These are phyloP conservation scores for Symbiotaphrina buchneri DNA, from an alignment of 495 filamentous ascomycete genomes.

Conservation along the genomic window DNA sequence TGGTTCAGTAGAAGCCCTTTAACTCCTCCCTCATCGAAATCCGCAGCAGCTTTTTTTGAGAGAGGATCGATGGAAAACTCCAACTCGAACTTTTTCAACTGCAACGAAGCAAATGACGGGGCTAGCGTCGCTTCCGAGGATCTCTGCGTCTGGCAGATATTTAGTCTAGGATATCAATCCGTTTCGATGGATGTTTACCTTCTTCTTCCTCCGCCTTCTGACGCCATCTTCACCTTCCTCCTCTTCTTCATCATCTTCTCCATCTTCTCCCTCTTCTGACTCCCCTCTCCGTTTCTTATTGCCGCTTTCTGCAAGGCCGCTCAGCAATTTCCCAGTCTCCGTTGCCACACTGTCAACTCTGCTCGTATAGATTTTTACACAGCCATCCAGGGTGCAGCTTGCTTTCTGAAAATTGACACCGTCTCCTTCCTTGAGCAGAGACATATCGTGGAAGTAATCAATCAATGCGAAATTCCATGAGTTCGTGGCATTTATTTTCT, in stretches of 20 bases:
- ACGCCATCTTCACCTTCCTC: slow-evolving; percentile 57
- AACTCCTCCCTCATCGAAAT: slow-evolving; percentile 95
- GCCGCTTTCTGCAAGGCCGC: slow-evolving; percentile 79
- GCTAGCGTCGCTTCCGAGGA: slow-evolving; percentile 85
- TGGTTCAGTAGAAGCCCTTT: slow-evolving; percentile 93
- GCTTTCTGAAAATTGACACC: slow-evolving; percentile 97
- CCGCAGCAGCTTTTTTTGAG: slow-evolving; percentile 95
- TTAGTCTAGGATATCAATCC: background rate
- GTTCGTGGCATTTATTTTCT: slow-evolving; percentile 95
- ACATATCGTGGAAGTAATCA: slow-evolving; percentile 99
- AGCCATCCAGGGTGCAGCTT: slow-evolving; percentile 93
- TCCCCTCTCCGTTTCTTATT: slow-evolving; percentile 47
- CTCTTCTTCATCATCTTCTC: slow-evolving; percentile 46
- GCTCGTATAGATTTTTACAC: slow-evolving; percentile 98
- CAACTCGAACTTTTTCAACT: slow-evolving; percentile 91
- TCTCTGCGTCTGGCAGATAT: slow-evolving; percentile 29
- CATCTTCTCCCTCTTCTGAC: slow-evolving; percentile 35
- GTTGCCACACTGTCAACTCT: slow-evolving; percentile 95
- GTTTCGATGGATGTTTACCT: slow-evolving; percentile 19
- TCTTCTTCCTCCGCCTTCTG: slow-evolving; percentile 50
- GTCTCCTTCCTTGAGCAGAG: slow-evolving; percentile 83
- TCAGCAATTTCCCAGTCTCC: slow-evolving; percentile 87
- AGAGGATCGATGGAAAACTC: slow-evolving; percentile 93
- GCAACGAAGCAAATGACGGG: slow-evolving; percentile 64
- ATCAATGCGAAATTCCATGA: slow-evolving; percentile 99